phyloP scores from a whole-genome alignment of 2,329 filamentous ascomycete species.

The Penicillium sp. region DNA sequence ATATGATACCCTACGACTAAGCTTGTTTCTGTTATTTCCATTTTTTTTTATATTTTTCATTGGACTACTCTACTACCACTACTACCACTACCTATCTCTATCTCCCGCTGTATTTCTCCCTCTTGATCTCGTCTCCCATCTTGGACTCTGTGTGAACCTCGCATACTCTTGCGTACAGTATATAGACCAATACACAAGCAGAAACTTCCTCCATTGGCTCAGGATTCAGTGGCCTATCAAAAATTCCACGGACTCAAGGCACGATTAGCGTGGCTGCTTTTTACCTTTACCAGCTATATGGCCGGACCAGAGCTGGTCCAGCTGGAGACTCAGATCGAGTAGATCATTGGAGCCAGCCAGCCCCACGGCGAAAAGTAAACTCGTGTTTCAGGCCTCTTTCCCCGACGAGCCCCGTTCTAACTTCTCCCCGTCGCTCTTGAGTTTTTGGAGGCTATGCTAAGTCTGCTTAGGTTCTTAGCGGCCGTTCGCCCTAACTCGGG shows the following conservation, averaged over 20 bases:
- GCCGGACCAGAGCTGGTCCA: neutral
- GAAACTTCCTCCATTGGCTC: neutral
- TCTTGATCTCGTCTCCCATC: neutral
- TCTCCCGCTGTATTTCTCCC: neutral
- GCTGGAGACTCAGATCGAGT: neutral
- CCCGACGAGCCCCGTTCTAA: no score
- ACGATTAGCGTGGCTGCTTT: neutral
- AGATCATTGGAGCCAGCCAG: neutral
- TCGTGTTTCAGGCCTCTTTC: constrained; percentile 1
- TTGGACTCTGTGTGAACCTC: neutral
- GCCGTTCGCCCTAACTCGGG: no score
- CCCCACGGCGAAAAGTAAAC: neutral
- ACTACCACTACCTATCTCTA: neutral
- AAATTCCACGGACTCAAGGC: neutral
- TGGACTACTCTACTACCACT: constrained; percentile 6
- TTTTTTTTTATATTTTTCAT: constrained; percentile 16
- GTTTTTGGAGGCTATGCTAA: no score
- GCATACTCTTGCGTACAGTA: neutral
- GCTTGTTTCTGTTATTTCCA: constrained; percentile 29
- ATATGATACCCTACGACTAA: constrained; percentile 47
- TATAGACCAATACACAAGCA: constrained; percentile 7
- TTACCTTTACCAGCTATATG: neutral
- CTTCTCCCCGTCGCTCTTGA: no score
- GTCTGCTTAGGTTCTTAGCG: no score
- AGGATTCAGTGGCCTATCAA: neutral